phyloP scores from a whole-genome alignment of 352 stramenopile genomes.

The Globisporangium megalacanthum region DNA sequence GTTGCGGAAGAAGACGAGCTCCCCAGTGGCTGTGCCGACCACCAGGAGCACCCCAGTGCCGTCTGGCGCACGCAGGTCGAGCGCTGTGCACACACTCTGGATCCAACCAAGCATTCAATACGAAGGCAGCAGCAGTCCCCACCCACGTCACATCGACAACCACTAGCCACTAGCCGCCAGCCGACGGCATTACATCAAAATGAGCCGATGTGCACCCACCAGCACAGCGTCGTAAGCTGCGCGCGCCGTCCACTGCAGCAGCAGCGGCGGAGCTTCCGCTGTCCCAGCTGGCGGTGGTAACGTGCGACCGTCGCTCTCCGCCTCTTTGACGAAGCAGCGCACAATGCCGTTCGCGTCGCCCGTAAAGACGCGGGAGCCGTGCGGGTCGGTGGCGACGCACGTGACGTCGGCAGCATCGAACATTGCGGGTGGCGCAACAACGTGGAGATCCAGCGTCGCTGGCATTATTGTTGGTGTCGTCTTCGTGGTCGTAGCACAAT shows the following conservation, averaged over 20 bases:
- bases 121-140: neutral
- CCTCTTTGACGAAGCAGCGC: constrained; percentile 13
- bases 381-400: constrained; percentile 7
- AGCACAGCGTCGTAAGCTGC: constrained; percentile 7
- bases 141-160: neutral
- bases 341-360: constrained; percentile 13
- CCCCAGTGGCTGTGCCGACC: constrained; percentile 29
- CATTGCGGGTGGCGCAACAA: neutral
- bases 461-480: too few species aligned
- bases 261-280: neutral
- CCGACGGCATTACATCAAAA: neutral
- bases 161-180: neutral
- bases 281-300: neutral
- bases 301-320: neutral
- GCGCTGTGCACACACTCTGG: constrained; percentile 17
- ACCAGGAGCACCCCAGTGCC: constrained; percentile 23
- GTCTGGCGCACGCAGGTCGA: constrained; percentile 1
- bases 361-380: constrained; percentile 4
- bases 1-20: constrained; percentile 43
- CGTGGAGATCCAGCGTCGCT: too few species aligned
- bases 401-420: constrained; percentile 6
- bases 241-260: neutral
- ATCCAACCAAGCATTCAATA: neutral
- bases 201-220: constrained; percentile 1
- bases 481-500: too few species aligned